phyloP scores from a whole-genome alignment of 495 filamentous ascomycete species.

The Delitschia confertaspora region DNA sequence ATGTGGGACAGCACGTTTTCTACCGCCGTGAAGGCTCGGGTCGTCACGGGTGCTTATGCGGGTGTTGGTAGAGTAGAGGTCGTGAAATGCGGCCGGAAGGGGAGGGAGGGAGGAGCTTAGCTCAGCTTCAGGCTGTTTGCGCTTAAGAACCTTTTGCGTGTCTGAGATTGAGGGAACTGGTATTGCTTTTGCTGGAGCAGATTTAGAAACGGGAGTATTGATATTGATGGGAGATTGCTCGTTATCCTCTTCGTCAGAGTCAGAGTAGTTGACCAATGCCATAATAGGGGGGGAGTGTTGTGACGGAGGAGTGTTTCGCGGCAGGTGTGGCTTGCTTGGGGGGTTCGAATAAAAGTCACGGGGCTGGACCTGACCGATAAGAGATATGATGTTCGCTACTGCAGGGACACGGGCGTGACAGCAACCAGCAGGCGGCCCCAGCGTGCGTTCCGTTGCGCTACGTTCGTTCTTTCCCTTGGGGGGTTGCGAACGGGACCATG shows the following conservation, averaged over 20 bases:
- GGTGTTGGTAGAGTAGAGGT: conserved; percentile 76
- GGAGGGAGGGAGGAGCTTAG: conserved; percentile 54
- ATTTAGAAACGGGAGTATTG: background rate
- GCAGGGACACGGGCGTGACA: too few relatives aligned
- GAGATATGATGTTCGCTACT: too few relatives aligned
- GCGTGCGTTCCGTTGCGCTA: too few relatives aligned
- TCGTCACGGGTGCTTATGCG: conserved; percentile 70
- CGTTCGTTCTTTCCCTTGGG: background rate
- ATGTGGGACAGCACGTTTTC: conserved; percentile 73
- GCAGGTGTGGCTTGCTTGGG: too few relatives aligned
- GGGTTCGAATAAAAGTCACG: too few relatives aligned
- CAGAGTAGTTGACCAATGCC: conserved; percentile 74
- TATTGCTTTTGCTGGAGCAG: conserved; percentile 3
- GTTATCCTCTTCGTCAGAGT: conserved; percentile 47
- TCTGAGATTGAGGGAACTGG: too few relatives aligned
- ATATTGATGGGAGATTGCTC: background rate
- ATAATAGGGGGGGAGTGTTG: conserved; percentile 37
- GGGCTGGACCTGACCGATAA: too few relatives aligned
- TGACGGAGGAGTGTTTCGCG: too few relatives aligned
- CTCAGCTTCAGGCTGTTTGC: conserved; percentile 27
- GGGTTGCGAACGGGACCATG: background rate
- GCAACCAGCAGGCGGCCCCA: too few relatives aligned
- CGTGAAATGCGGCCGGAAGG: conserved; percentile 71
- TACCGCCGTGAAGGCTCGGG: conserved; percentile 73
- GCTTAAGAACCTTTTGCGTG: too few relatives aligned